Conservation (phyloP, 352 stramenopile genomes). For the Globisporangium paroecandrum region DNA sequence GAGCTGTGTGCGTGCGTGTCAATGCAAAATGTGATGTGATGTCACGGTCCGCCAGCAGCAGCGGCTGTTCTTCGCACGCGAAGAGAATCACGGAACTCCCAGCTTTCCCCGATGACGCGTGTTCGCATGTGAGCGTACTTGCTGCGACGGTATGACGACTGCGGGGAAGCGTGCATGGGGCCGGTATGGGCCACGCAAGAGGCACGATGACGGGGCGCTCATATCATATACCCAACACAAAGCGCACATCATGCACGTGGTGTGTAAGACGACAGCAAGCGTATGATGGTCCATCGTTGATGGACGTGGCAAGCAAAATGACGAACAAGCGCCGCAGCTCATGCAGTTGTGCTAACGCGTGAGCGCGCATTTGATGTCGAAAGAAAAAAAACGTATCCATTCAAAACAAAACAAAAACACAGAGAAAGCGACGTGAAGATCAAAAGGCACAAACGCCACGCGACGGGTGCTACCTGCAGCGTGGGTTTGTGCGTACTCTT, state of each 20-base stretch:
- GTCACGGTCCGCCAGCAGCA: not conserved
- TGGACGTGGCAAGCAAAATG: too few species aligned
- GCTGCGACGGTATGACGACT: not conserved
- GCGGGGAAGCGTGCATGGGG: not conserved
- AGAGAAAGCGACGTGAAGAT: not conserved
- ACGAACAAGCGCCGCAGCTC: not conserved
- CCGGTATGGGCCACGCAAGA: not conserved
- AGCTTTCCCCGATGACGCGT: not conserved
- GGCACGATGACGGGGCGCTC: not conserved
- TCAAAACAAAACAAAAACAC: constrained; percentile 11
- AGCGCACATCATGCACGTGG: not conserved
- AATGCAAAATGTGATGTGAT: constrained; percentile 1
- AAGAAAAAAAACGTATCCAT: constrained; percentile 7
- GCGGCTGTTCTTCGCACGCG: not conserved
- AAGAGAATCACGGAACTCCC: not conserved
- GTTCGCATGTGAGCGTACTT: not conserved
- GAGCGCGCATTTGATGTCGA: not conserved
- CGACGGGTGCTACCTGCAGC: not conserved
- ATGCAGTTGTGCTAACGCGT: not conserved
- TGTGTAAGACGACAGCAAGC: too few species aligned
- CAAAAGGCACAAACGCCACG: not conserved
- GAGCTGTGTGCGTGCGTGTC: not conserved
- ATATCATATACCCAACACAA: not conserved
- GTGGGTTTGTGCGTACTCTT: not conserved
- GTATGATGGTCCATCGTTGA: too few species aligned